These are phyloP conservation scores for Phyllosticta ampelicida DNA, from an alignment of 2,329 filamentous ascomycete species.

Conservation along the genomic window DNA sequence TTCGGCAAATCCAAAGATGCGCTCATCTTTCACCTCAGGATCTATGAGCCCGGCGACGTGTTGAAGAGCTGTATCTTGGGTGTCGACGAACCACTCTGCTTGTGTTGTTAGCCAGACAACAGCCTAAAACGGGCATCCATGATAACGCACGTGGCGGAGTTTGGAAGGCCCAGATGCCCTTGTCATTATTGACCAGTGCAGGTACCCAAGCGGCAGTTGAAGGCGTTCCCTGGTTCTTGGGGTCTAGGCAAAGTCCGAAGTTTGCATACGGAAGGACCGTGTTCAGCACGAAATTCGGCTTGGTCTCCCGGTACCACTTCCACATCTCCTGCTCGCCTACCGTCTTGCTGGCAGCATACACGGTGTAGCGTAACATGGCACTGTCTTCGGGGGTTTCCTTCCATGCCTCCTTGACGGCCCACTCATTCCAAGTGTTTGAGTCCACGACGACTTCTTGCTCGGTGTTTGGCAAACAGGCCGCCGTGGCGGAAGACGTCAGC, in stretches of 20 bases:
- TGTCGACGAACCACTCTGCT: constrained; percentile 14
- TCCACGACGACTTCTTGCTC: constrained; percentile 21
- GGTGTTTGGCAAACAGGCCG: constrained; percentile 17
- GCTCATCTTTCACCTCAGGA: constrained; percentile 12
- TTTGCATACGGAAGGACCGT: constrained; percentile 13
- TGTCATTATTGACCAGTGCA: constrained; percentile 13
- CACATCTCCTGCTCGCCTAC: constrained; percentile 33
- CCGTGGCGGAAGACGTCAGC: constrained; percentile 33
- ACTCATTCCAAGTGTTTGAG: constrained; percentile 23
- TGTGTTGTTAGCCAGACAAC: neutral
- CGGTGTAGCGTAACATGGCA: neutral
- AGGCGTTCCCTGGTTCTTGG: constrained; percentile 13
- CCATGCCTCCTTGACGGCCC: constrained; percentile 22
- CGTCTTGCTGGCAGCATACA: constrained; percentile 35
- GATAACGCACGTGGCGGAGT: constrained; percentile 1
- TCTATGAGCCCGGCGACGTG: constrained; percentile 15
- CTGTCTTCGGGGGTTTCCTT: constrained; percentile 16
- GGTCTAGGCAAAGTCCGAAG: constrained; percentile 13
- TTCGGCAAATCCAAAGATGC: constrained; percentile 13
- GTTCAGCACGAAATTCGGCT: constrained; percentile 31
- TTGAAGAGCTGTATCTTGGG: constrained; percentile 15
- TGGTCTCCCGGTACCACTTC: constrained; percentile 31
- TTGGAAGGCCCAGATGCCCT: neutral
- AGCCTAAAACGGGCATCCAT: neutral
- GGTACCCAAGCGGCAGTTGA: constrained; percentile 12